These are phyloP conservation scores for Auriscalpium vulgare DNA, from an alignment of 768 basidiomycete genomes.

Conservation along the genomic window DNA sequence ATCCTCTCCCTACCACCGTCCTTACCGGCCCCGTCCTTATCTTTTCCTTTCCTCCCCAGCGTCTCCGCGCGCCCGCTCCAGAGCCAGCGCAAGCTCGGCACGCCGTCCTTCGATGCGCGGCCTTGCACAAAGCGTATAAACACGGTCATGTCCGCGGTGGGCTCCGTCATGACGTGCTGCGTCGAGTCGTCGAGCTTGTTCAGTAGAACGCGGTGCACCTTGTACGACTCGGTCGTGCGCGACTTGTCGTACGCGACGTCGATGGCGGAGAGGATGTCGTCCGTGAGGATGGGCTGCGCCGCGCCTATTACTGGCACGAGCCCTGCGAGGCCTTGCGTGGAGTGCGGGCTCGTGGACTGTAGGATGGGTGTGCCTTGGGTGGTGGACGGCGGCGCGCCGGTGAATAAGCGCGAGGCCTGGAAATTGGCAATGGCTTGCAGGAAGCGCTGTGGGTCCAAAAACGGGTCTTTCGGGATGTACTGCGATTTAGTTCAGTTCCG, in stretches of 20 bases:
- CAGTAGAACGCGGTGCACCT: slow-evolving; percentile 54
- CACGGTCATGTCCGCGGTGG: slow-evolving; percentile 42
- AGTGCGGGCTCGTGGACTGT: too few relatives aligned
- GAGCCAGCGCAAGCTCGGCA: slow-evolving; percentile 24
- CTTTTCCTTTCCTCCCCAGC: slow-evolving; percentile 28
- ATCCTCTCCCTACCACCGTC: slow-evolving; percentile 30
- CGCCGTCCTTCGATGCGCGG: slow-evolving; percentile 25
- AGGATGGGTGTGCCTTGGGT: background rate
- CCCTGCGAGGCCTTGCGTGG: too few relatives aligned
- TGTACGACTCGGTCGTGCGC: slow-evolving; percentile 44
- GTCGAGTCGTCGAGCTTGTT: slow-evolving; percentile 45
- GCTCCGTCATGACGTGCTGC: slow-evolving; percentile 11
- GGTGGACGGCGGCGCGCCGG: background rate
- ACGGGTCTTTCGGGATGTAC: slow-evolving; percentile 67
- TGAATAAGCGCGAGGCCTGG: slow-evolving; percentile 12
- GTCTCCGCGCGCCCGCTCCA: slow-evolving; percentile 28
- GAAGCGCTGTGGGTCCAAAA: slow-evolving; percentile 60
- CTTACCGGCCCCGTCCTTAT: slow-evolving; percentile 26
- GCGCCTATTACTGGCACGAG: too few relatives aligned
- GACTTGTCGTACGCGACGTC: slow-evolving; percentile 38
- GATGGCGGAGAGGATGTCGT: slow-evolving; percentile 41
- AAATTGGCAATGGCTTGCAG: slow-evolving; percentile 36
- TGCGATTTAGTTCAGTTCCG: slow-evolving; percentile 10
- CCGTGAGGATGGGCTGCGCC: slow-evolving; percentile 26
- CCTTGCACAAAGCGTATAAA: slow-evolving; percentile 40